A percentile compares a stretch with the other conserved stretches of the same genome.
Evolutionary conservation across 805 yeast genomes (phyloP).

Genomic region (Pichia eremophila): DNA sequence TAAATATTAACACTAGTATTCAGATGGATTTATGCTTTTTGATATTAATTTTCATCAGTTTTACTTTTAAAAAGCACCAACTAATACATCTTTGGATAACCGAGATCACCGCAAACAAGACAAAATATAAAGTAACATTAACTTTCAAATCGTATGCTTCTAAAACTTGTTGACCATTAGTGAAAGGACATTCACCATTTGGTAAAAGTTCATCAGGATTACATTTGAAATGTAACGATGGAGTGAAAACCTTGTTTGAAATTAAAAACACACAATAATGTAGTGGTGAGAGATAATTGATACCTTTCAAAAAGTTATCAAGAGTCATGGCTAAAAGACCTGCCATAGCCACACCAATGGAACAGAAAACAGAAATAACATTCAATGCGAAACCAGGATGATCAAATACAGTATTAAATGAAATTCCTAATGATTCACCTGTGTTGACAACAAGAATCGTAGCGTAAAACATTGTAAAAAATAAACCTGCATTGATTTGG

Average conservation of each 20-base stretch:
- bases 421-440: conserved; percentile 80
- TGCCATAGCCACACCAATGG: conserved; percentile 73
- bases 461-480: conserved; percentile 52
- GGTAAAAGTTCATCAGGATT: conserved; percentile 14
- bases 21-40: conserved; percentile 1
- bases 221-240: conserved; percentile 44
- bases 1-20: no score
- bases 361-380: conserved; percentile 53
- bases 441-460: conserved; percentile 50
- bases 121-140: conserved; percentile 29
- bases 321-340: conserved; percentile 76
- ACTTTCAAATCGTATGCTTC: conserved; percentile 38
- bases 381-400: conserved; percentile 79
- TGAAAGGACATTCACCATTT: conserved; percentile 37
- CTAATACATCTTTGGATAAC: conserved; percentile 36
- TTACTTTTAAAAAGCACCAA: conserved; percentile 19
- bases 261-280: conserved; percentile 58
- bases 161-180: conserved; percentile 48
- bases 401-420: conserved; percentile 61
- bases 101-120: conserved; percentile 30
- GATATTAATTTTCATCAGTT: conserved; percentile 15
- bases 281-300: conserved; percentile 71
- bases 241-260: conserved; percentile 50
- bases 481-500: conserved; percentile 58
- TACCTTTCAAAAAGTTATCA: conserved; percentile 56